Base-by-base conservation (phyloP, 169 alveolate genomes). In the Blepharisma undulans region DNA sequence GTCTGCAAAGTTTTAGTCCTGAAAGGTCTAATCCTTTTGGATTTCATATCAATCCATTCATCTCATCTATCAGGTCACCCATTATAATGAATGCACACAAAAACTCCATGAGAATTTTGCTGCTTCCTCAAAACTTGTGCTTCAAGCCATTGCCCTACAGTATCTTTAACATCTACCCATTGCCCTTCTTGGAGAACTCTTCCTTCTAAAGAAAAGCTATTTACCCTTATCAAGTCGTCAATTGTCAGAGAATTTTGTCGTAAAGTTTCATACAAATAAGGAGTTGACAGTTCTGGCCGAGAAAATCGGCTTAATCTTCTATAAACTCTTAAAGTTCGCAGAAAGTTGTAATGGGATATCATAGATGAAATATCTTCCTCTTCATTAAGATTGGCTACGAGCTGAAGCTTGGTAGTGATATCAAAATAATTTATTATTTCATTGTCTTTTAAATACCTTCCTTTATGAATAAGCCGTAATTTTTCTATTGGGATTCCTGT, bases 21-120 rank as follows among this genome's bases (percentile, higher is more conserved):
- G 90, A 96, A 96, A 36, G 95, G 92, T 34, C 92, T 90, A 88
- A 96, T 93, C 78, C 97, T 89, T 4, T 95, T 96, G 18, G 96
- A 92, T 71, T 78, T 76, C 48, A 85, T 88, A 32, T 90, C 95
- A 25, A 96, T 92, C 97, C 98, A 96, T 91, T 96, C 98, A 91
- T 96, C 98, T 97, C 98, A 96, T 76, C 96, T 79, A 1, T 91
- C 81, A 4, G 97, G 97, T 97, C 98, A 96, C 8, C 98, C 98
- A 92, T 96, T 96, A 81, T 96, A 96, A 88, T 96, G 98, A 21
- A 96, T 91, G 87, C 82, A 96, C 14, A 93, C 96, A 88, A 93
- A 76, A 18, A 21, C 19, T 4, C 87, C 92, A 74, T 14, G 34
- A 29, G 66, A 7, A 36, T 85, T 89, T 10, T 80, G 84, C 33